A percentile compares a stretch with the other conserved stretches of the same genome.
Evolutionary conservation across 805 yeast species (phyloP).

Genomic region (Lipomyces yamanashiensis): DNA sequence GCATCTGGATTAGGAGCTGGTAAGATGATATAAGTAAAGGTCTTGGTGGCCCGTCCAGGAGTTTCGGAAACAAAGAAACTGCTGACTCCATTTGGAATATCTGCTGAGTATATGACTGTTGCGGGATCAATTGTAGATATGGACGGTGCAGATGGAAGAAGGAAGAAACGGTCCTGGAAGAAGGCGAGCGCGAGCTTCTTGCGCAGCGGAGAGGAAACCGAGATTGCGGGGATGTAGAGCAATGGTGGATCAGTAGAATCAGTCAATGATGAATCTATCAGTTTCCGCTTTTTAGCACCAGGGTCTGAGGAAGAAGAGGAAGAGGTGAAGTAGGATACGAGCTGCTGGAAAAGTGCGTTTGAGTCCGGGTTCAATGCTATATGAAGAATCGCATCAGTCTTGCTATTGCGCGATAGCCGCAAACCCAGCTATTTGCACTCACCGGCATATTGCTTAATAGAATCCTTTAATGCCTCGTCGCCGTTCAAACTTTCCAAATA

Average conservation of each 20-base stretch:
- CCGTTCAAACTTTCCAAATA: conserved; percentile 4
- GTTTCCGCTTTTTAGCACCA: conserved; percentile 13
- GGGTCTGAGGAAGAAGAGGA: not conserved
- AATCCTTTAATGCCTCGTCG: conserved; percentile 1
- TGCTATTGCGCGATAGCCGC: not conserved
- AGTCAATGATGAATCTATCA: not conserved
- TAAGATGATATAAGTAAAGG: conserved; percentile 16
- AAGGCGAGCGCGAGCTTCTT: conserved; percentile 34
- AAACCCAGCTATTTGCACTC: not conserved
- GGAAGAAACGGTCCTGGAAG: conserved; percentile 17
- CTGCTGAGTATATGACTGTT: not conserved
- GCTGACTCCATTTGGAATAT: not conserved
- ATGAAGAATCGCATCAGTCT: not conserved
- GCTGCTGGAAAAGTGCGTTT: conserved; percentile 2
- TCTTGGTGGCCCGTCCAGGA: conserved; percentile 31
- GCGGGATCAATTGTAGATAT: not conserved
- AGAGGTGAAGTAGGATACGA: conserved; percentile 6
- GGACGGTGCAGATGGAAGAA: conserved; percentile 18
- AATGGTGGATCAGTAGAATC: not conserved
- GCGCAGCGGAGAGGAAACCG: conserved; percentile 37
- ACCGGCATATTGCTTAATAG: conserved; percentile 4
- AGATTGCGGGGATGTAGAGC: conserved; percentile 27
- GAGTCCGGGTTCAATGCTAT: conserved; percentile 8
- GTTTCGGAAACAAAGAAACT: conserved; percentile 20
- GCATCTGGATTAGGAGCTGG: conserved; percentile 5